Evolutionary conservation across 1,139 yeast species (phyloP).

Genomic region (Diutina mesorugosa): DNA sequence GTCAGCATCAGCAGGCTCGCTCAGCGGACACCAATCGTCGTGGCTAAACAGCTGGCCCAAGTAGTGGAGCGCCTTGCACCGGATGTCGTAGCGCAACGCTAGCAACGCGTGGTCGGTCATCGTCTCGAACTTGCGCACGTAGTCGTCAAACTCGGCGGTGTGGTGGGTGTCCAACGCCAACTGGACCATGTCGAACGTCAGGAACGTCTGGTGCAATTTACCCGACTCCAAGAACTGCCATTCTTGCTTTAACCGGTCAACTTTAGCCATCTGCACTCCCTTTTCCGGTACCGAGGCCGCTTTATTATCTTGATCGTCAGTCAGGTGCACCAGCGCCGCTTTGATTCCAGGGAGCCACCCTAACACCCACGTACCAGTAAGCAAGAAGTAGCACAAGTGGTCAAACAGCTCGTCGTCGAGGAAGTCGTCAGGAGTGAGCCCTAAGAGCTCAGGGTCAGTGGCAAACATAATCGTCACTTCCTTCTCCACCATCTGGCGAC

Average conservation of each 20-base stretch:
- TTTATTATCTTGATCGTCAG: not conserved
- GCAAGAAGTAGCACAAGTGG: constrained; percentile 34
- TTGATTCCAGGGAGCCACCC: constrained; percentile 42
- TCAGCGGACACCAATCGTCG: constrained; percentile 28
- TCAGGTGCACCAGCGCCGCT: not conserved
- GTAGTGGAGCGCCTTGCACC: constrained; percentile 49
- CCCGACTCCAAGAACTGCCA: constrained; percentile 48
- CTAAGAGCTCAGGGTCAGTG: constrained; percentile 10
- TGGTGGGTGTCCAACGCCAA: constrained; percentile 26
- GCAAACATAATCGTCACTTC: constrained; percentile 27
- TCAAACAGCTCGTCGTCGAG: constrained; percentile 33
- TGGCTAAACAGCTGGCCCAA: constrained; percentile 32
- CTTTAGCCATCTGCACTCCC: constrained; percentile 10
- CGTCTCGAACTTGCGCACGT: constrained; percentile 29
- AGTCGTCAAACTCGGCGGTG: constrained; percentile 32
- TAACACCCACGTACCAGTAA: constrained; percentile 35
- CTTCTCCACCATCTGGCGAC: constrained; percentile 11
- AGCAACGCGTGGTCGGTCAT: constrained; percentile 38
- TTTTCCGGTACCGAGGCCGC: constrained; percentile 3
- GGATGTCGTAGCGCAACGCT: constrained; percentile 52
- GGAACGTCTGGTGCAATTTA: constrained; percentile 12
- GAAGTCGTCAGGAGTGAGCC: constrained; percentile 27
- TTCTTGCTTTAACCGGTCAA: constrained; percentile 36
- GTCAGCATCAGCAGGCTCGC: constrained; percentile 56
- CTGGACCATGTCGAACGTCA: constrained; percentile 14